Evolutionary conservation across 345 rosid species (phyloP), one percentile per base, ranked within the genome.

Genomic region (Acer yangbiense): DNA sequence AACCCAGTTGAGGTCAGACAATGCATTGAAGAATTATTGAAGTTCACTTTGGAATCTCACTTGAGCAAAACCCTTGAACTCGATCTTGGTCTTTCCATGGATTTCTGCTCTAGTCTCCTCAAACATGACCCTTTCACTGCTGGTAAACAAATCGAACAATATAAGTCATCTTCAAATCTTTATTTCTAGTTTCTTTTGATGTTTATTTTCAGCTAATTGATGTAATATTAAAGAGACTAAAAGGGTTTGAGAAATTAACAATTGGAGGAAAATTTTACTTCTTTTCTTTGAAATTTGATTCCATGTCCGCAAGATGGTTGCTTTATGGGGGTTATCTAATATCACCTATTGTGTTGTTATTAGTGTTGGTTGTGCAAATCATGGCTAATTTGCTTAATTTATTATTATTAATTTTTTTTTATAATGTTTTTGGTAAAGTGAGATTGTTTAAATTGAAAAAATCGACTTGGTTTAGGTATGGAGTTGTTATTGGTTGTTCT

Each of bases 61-160:
- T 23, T 86, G 17, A 79, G 84, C 68, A 63, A 68, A 63, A 75
- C 78, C 77, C 70, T 71, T 23, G 81, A 82, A 55, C 69, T 80
- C 65, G 86, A 81, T 81, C 16, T 90, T 25, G 69, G 52, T 44
- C 80, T 90, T 9, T 84, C 85, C 69, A 78, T 60, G 61, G 85
- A 82, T 10, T 88, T 87, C 83, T 88, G 88, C 81, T 86, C 88
- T 75, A 77, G 73, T 20, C 90, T 54, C 57, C 69, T 72, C 20
- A 52, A 44, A 67, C 71, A 66, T 32, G 50, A 18, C 48, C 78
- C 74, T 48, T 71, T 66, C 74, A 71, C 68, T 58, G 48, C 20
- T 72, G 80, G 69, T 71, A 76, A 10, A 3, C 62, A 62, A 71
- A 66, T 18, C 43, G 27, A 44, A 21, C 43, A 27, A 69, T 55